A percentile compares a stretch with the other conserved stretches of the same genome.
phyloP scores from a whole-genome alignment of 1,284 basidiomycete species.

The Naganishia liquefaciens region DNA sequence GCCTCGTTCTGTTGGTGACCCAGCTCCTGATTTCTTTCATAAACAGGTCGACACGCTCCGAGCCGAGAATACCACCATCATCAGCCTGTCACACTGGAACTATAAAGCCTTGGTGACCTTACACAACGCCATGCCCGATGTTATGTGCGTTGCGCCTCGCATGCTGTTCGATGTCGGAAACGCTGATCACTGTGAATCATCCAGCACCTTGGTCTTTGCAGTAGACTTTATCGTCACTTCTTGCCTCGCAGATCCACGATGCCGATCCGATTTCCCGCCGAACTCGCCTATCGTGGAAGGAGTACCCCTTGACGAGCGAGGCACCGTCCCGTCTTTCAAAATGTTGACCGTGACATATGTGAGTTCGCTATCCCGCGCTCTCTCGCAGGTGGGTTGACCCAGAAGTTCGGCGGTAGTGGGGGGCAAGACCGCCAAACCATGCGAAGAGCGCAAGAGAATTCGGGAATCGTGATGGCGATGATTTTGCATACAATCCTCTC shows the following conservation, averaged over 20 bases:
- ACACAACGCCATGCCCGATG: slow-evolving; percentile 17
- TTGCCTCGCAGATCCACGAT: slow-evolving; percentile 23
- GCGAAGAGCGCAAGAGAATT: background rate
- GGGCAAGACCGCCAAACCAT: slow-evolving; percentile 23
- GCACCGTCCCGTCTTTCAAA: slow-evolving; percentile 17
- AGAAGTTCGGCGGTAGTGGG: slow-evolving; percentile 7
- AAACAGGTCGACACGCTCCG: slow-evolving; percentile 1
- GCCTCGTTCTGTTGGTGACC: background rate
- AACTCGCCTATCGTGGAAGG: background rate
- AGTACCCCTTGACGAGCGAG: background rate
- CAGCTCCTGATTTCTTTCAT: background rate
- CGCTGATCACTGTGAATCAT: background rate
- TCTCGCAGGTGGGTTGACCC: too few relatives aligned
- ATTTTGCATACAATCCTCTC: slow-evolving; percentile 20
- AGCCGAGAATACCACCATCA: slow-evolving; percentile 10
- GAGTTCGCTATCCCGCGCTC: background rate
- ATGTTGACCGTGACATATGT: slow-evolving; percentile 16
- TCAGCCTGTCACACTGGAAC: slow-evolving; percentile 5
- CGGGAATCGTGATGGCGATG: background rate
- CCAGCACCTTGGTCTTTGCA: slow-evolving; percentile 14
- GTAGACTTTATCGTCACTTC: slow-evolving; percentile 5
- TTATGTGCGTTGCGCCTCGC: background rate
- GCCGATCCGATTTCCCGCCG: slow-evolving; percentile 8
- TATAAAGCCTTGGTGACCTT: slow-evolving; percentile 10
- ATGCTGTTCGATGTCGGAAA: background rate